A percentile compares a stretch with the other conserved stretches of the same genome.
These are phyloP conservation scores for Alternaria ventricosa DNA, from an alignment of 2,329 filamentous ascomycete genomes.

Conservation along the genomic window DNA sequence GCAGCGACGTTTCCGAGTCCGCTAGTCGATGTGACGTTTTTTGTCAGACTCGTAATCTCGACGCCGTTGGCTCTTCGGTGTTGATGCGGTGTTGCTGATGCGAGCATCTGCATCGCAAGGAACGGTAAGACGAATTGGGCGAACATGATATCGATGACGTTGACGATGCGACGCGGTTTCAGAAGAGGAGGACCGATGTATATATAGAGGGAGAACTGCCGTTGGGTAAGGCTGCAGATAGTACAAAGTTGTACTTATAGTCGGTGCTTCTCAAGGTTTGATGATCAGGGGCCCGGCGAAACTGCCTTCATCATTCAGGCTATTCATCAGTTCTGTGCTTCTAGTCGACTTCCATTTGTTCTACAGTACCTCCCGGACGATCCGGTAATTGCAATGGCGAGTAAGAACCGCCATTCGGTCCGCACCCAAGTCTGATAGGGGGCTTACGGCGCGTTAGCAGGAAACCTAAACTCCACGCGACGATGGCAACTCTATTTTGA, in stretches of 20 bases:
- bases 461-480: not conserved
- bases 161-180: not conserved
- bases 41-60: constrained; percentile 5
- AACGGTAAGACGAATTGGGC: not conserved
- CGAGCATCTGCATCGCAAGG: constrained; percentile 7
- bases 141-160: constrained; percentile 1
- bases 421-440: not conserved
- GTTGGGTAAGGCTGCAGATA: not conserved
- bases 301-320: not conserved
- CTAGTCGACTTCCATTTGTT: not conserved
- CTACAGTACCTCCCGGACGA: not conserved
- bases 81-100: constrained; percentile 4
- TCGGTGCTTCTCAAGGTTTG: not conserved
- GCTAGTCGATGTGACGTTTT: constrained; percentile 12
- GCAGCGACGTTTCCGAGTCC: constrained; percentile 16
- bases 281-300: not conserved
- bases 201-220: not conserved
- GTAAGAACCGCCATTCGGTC: constrained; percentile 1
- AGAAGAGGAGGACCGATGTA: not conserved
- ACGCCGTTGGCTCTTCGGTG: not conserved
- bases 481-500: not conserved
- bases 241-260: not conserved
- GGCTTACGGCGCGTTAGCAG: not conserved
- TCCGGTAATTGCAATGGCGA: constrained; percentile 3
- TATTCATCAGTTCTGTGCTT: not conserved